Evolutionary conservation across 2,329 filamentous ascomycete genomes (phyloP).

Genomic region (Penicillium expansum): DNA sequence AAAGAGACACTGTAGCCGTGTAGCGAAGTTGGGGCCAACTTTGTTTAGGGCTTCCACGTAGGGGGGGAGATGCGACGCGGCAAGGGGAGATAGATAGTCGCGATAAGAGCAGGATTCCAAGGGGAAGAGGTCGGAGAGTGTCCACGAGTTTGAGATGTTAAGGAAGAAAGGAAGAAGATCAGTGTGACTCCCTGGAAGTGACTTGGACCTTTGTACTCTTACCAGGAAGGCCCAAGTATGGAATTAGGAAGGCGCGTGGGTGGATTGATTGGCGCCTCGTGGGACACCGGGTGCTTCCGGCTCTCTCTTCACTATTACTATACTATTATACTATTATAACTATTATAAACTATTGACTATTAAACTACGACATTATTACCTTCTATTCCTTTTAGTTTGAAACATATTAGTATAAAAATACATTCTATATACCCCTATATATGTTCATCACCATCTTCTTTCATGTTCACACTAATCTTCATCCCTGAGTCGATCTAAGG

Average conservation of each 20-base stretch:
- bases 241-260: slow-evolving; percentile 23
- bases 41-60: slow-evolving; percentile 17
- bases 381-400: neutral
- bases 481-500: slow-evolving; percentile 3
- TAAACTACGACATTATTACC: slow-evolving; percentile 2
- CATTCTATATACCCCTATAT: no score
- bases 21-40: slow-evolving; percentile 9
- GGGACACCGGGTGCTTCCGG: slow-evolving; percentile 23
- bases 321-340: neutral
- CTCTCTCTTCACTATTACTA: neutral
- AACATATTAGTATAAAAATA: neutral
- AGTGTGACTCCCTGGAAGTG: slow-evolving; percentile 1
- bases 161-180: neutral
- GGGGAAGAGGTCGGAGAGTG: neutral
- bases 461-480: neutral
- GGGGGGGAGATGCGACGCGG: slow-evolving; percentile 25
- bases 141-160: neutral
- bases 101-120: slow-evolving; percentile 10
- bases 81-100: slow-evolving; percentile 16
- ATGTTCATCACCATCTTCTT: neutral
- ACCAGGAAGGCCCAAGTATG: slow-evolving; percentile 17
- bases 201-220: slow-evolving; percentile 5
- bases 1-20: slow-evolving; percentile 9
- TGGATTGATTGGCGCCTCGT: slow-evolving; percentile 25
- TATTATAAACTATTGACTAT: neutral